Base-by-base conservation (phyloP, 768 basidiomycete species). In the Suillus paluster region DNA sequence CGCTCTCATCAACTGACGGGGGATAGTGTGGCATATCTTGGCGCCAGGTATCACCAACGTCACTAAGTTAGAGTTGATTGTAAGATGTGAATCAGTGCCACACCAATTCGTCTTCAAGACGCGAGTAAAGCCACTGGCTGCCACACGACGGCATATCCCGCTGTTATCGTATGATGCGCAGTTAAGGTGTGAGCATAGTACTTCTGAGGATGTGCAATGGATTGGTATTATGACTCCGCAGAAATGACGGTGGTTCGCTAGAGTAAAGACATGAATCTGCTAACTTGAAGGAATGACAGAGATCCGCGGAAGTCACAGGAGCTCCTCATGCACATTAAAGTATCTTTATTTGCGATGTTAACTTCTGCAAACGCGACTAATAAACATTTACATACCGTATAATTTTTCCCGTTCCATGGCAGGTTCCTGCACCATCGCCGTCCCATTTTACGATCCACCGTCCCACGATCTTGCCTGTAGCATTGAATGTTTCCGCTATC, bases 391-490 rank as follows among this genome's bases (percentile, higher is more conserved):
- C 86, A 67, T 70, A 94, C 94, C 88, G 81, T 53, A 84, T 77
- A 23, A 94, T 79, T 48, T 78, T 78, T 10, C 94, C 94, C n/a
- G 81, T 77, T 63, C 82, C 79, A 38, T 81, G 79, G 68, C 91
- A 94, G 3, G 71, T 79, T 21, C 91, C 90, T 56, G 79, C 78
- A 2, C 89, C 89, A 41, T 84, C 78, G 64, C 87, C 82, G 17
- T 80, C 85, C 91, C 92, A 94, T 54, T 78, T 81, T 2, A 94
- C 92, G 12, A 92, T 77, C 93, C 92, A 94, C 55, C 90, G 78
- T 25, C 93, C 93, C 10, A 90, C 56, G 15, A 92, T 75, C 17
- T 80, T 78, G 0, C 89, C 90, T 14, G 81, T 77, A 42, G 78
- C 72, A 65, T 89, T 83, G 46, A 80, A 66, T 3, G 90, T 93